Percentiles rank a stretch among this genome's conserved stretches.
These are phyloP conservation scores for Hypoxylon sp. DNA, from an alignment of 2,329 filamentous ascomycete species.

Conservation along the genomic window DNA sequence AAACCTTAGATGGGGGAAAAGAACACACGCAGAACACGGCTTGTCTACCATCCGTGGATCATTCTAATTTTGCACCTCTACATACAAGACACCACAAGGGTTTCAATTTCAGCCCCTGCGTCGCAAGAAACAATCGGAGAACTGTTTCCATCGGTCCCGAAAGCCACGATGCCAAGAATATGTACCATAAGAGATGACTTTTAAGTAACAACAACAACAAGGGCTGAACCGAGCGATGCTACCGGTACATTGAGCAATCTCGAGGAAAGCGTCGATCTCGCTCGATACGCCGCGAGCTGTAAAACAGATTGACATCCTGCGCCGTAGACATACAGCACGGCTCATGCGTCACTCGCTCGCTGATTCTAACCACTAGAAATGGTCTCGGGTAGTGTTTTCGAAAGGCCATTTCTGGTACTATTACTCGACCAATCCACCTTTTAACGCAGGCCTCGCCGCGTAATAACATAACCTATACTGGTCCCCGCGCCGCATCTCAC, in stretches of 20 bases:
- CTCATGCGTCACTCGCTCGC: constrained; percentile 12
- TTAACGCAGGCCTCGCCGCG: constrained; percentile 1
- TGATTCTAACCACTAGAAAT: constrained; percentile 30
- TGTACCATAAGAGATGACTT: not conserved
- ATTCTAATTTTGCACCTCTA: constrained; percentile 35
- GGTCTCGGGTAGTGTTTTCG: constrained; percentile 22
- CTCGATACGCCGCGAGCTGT: constrained; percentile 34
- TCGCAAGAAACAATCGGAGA: constrained; percentile 30
- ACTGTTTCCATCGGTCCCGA: constrained; percentile 39
- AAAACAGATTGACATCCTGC: constrained; percentile 30
- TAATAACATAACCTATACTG: constrained; percentile 12
- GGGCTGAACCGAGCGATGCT: constrained; percentile 22
- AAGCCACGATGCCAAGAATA: constrained; percentile 19
- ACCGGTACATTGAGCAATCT: constrained; percentile 41
- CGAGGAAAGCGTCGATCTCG: constrained; percentile 41
- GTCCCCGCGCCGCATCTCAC: constrained; percentile 28
- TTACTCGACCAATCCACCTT: constrained; percentile 28
- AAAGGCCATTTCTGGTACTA: constrained; percentile 33
- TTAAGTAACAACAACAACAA: not conserved
- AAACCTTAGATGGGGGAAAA: constrained; percentile 6
- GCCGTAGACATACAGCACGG: constrained; percentile 32
- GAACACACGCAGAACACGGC: too few species aligned
- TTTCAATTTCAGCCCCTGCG: constrained; percentile 24
- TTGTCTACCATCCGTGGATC: constrained; percentile 11
- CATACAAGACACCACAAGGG: constrained; percentile 18